Conservation (phyloP, 2,329 filamentous ascomycete species). For the Aspergillus tamarii region DNA sequence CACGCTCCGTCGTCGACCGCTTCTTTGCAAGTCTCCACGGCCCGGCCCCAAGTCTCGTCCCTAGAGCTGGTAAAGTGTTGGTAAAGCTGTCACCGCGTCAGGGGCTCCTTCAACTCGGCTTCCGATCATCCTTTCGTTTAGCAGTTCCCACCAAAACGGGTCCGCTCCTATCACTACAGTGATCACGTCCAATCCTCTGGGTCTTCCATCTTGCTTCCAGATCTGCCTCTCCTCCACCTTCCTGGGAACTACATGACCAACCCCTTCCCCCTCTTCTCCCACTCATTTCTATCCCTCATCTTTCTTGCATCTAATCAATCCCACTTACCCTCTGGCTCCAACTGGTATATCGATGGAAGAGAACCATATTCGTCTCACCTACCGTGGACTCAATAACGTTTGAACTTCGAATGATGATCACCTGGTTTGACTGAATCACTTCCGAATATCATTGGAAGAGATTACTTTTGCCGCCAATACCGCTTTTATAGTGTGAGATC, state of each 20-base stretch:
- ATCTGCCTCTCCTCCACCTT: slow-evolving; percentile 31
- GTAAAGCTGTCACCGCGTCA: slow-evolving; percentile 40
- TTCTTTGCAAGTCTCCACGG: slow-evolving; percentile 32
- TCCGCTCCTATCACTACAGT: slow-evolving; percentile 41
- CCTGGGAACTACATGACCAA: slow-evolving; percentile 31
- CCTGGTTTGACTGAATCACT: slow-evolving; percentile 28
- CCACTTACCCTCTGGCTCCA: slow-evolving; percentile 14
- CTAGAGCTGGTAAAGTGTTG: slow-evolving; percentile 27
- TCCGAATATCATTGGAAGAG: slow-evolving; percentile 18
- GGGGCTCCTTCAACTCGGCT: slow-evolving; percentile 34
- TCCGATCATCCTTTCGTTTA: slow-evolving; percentile 29
- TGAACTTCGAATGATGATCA: slow-evolving; percentile 35
- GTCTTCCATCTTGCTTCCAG: slow-evolving; percentile 34
- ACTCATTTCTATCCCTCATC: slow-evolving; percentile 21
- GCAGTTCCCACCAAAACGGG: slow-evolving; percentile 38
- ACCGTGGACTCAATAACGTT: slow-evolving; percentile 19
- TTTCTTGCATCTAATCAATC: slow-evolving; percentile 17
- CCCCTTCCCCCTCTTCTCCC: slow-evolving; percentile 28
- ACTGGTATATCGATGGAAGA: slow-evolving; percentile 31
- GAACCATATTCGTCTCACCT: slow-evolving; percentile 20
- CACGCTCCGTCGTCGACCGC: slow-evolving; percentile 28
- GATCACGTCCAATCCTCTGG: slow-evolving; percentile 33
- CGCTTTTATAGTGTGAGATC: slow-evolving; percentile 12
- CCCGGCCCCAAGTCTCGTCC: slow-evolving; percentile 27
- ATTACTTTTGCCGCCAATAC: slow-evolving; percentile 13